A percentile compares a stretch with the other conserved stretches of the same genome.
phyloP scores from a whole-genome alignment of 306 rosid genomes.

The Vigna hirtella region DNA sequence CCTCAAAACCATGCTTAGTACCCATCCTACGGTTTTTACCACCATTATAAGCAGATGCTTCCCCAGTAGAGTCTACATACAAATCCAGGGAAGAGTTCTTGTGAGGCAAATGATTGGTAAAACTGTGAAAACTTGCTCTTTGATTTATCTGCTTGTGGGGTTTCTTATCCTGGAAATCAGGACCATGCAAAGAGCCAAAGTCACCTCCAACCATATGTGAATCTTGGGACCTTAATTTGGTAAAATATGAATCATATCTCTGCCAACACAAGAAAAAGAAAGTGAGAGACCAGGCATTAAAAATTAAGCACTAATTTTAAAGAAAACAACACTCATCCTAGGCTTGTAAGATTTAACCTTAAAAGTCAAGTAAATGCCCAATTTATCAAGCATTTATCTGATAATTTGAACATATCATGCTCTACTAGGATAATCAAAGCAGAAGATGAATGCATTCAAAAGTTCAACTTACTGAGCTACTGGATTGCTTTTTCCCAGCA shows the following conservation, averaged over 20 bases:
- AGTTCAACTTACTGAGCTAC: slow-evolving; percentile 71
- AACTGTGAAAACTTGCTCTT: slow-evolving; percentile 47
- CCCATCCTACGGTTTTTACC: slow-evolving; percentile 55
- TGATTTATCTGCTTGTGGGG: slow-evolving; percentile 50
- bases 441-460: slow-evolving; percentile 40
- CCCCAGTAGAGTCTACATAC: slow-evolving; percentile 64
- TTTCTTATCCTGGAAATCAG: slow-evolving; percentile 66
- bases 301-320: slow-evolving; percentile 15
- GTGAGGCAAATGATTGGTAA: slow-evolving; percentile 50
- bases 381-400: slow-evolving; percentile 15
- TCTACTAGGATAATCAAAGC: slow-evolving; percentile 13
- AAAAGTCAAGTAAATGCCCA: not conserved
- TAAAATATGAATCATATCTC: slow-evolving; percentile 64
- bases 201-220: slow-evolving; percentile 62
- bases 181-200: slow-evolving; percentile 55
- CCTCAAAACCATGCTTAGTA: slow-evolving; percentile 60
- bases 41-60: slow-evolving; percentile 56
- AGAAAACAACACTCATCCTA: not conserved
- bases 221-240: slow-evolving; percentile 72
- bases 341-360: not conserved
- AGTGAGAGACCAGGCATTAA: slow-evolving; percentile 31
- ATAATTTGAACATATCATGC: slow-evolving; percentile 4
- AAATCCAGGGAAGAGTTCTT: slow-evolving; percentile 72
- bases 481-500: slow-evolving; percentile 62
- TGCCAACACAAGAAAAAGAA: slow-evolving; percentile 48